These are phyloP conservation scores for Ogataea sp. DNA, from an alignment of 805 yeast genomes.

Conservation along the genomic window DNA sequence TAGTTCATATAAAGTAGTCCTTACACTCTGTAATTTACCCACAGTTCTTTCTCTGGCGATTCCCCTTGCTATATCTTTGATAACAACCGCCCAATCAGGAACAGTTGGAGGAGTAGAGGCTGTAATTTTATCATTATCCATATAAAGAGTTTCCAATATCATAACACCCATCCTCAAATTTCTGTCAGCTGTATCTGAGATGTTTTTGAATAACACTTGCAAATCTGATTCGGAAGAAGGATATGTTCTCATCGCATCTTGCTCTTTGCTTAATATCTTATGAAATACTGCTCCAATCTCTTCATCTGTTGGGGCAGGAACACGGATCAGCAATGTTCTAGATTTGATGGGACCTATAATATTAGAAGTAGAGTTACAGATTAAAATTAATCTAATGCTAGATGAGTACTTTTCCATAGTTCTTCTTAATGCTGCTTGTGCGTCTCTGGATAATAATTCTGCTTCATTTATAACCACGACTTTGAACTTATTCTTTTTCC, in stretches of 20 bases:
- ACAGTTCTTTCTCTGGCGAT: slow-evolving; percentile 60
- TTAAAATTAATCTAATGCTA: slow-evolving; percentile 73
- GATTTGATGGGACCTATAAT: slow-evolving; percentile 93
- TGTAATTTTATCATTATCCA: slow-evolving; percentile 53
- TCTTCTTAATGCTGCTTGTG: slow-evolving; percentile 91
- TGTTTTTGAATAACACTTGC: slow-evolving; percentile 31
- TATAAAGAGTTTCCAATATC: slow-evolving; percentile 72
- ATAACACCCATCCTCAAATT: slow-evolving; percentile 74
- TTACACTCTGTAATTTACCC: slow-evolving; percentile 45
- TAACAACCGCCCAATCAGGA: slow-evolving; percentile 89
- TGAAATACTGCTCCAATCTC: slow-evolving; percentile 54
- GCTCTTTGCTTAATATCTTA: slow-evolving; percentile 52
- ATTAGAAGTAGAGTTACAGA: slow-evolving; percentile 85
- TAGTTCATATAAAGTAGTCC: slow-evolving; percentile 72
- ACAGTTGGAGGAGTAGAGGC: slow-evolving; percentile 44
- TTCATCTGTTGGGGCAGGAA: slow-evolving; percentile 64
- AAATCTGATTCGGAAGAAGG: slow-evolving; percentile 29
- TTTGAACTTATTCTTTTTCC: slow-evolving; percentile 48
- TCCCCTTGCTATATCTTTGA: slow-evolving; percentile 52
- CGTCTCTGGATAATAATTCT: slow-evolving; percentile 81
- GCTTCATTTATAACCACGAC: slow-evolving; percentile 89
- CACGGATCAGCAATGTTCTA: slow-evolving; percentile 80
- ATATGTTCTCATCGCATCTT: slow-evolving; percentile 19
- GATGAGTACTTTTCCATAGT: slow-evolving; percentile 94
- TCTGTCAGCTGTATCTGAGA: slow-evolving; percentile 52